A percentile compares a stretch with the other conserved stretches of the same genome.
Evolutionary conservation across 2,329 filamentous ascomycete genomes (phyloP).

Genomic region (Chaetomium olivaceum): DNA sequence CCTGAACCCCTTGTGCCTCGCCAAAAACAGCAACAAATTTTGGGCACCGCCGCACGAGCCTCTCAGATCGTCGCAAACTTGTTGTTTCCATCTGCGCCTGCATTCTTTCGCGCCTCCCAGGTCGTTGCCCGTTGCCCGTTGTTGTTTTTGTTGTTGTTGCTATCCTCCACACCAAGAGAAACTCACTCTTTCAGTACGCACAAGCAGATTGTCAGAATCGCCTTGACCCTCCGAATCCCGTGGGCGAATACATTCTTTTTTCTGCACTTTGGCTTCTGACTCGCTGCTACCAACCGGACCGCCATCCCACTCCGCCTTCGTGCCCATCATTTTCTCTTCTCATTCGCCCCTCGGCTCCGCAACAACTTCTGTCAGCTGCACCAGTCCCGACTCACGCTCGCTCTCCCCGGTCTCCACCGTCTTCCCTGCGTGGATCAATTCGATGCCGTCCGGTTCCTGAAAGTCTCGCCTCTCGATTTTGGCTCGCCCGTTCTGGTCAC

Average conservation of each 20-base stretch:
- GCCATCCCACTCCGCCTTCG: neutral
- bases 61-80: constrained; percentile 10
- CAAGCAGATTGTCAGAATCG: neutral
- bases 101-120: neutral
- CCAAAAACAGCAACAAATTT: constrained; percentile 17
- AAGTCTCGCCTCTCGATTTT: constrained; percentile 12
- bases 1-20: neutral
- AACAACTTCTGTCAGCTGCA: neutral
- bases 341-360: constrained; percentile 22
- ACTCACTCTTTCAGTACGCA: neutral
- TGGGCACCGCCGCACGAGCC: constrained; percentile 14
- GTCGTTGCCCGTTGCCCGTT: neutral
- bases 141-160: too few species aligned
- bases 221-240: neutral
- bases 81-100: neutral
- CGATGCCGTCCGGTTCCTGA: constrained; percentile 1
- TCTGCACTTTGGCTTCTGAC: constrained; percentile 6
- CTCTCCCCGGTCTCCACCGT: constrained; percentile 12
- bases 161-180: neutral
- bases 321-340: constrained; percentile 4
- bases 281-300: neutral
- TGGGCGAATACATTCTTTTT: neutral
- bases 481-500: neutral
- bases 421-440: constrained; percentile 11
- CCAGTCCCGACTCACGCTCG: constrained; percentile 4